phyloP scores from a whole-genome alignment of 179 eudicot species.

The Heliamphora pulchella region DNA sequence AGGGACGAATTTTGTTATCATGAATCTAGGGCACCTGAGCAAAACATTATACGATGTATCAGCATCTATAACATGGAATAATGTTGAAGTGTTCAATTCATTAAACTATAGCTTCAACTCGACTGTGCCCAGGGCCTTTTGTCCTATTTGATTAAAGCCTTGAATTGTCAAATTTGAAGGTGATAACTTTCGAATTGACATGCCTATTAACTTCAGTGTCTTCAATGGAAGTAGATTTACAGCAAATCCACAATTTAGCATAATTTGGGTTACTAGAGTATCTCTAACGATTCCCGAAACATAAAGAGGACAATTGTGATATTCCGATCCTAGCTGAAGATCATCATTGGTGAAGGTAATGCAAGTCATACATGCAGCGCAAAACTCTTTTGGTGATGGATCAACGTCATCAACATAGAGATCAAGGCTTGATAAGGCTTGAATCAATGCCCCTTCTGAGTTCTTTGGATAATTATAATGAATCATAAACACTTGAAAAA shows the following conservation, averaged over 20 bases:
- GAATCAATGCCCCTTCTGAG: background rate
- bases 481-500: too few relatives aligned
- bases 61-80: slow-evolving; percentile 1
- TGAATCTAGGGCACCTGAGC: background rate
- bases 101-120: background rate
- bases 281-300: background rate
- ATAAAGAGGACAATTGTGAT: background rate
- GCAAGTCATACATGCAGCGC: background rate
- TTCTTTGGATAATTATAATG: background rate
- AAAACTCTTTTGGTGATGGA: too few relatives aligned
- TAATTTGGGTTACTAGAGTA: background rate
- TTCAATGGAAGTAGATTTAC: background rate
- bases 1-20: background rate
- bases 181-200: background rate
- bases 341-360: background rate
- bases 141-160: background rate
- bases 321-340: background rate
- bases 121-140: background rate
- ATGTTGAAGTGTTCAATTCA: background rate
- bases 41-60: background rate
- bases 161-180: background rate
- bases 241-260: background rate
- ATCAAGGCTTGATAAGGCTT: too few relatives aligned
- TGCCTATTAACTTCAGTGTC: background rate
- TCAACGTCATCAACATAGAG: too few relatives aligned